Evolutionary conservation across 352 stramenopile species (phyloP).

Genomic region (Globisporangium acanthophoron): DNA sequence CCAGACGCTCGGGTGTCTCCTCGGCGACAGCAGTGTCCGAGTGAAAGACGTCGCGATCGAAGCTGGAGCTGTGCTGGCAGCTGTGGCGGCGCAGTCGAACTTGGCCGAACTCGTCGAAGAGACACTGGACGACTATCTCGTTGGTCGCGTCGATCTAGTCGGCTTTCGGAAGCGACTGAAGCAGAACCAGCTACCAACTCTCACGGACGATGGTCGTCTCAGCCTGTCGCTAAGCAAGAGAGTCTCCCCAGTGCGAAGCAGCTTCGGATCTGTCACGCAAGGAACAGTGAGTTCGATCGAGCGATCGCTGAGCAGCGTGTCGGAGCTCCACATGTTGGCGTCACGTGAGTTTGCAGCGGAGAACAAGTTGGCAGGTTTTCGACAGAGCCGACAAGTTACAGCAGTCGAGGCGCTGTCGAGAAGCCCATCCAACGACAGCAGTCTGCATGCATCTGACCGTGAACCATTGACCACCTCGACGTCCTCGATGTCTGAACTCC

Average conservation of each 20-base stretch:
- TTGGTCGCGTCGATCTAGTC: constrained; percentile 49
- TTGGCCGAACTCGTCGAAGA: constrained; percentile 39
- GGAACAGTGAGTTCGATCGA: constrained; percentile 8
- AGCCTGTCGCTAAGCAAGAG: constrained; percentile 3
- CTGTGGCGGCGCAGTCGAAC: constrained; percentile 22
- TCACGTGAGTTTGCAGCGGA: constrained; percentile 6
- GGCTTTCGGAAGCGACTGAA: constrained; percentile 30
- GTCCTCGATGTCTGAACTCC: not conserved
- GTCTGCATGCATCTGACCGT: not conserved
- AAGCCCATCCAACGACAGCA: not conserved
- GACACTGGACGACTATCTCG: constrained; percentile 40
- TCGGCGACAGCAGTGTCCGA: constrained; percentile 39
- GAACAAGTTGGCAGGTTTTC: not conserved
- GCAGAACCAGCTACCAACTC: constrained; percentile 24
- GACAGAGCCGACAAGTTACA: not conserved
- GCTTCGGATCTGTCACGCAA: not conserved
- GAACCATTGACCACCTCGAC: not conserved
- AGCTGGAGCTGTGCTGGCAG: constrained; percentile 26
- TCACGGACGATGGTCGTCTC: constrained; percentile 34
- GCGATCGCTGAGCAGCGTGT: constrained; percentile 31
- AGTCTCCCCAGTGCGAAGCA: not conserved
- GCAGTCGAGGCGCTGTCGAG: not conserved
- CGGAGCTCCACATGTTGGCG: constrained; percentile 32
- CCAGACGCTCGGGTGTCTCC: constrained; percentile 30
- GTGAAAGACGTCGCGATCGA: constrained; percentile 49